phyloP scores from a whole-genome alignment of 805 yeast species.

The Millerozyma miso region DNA sequence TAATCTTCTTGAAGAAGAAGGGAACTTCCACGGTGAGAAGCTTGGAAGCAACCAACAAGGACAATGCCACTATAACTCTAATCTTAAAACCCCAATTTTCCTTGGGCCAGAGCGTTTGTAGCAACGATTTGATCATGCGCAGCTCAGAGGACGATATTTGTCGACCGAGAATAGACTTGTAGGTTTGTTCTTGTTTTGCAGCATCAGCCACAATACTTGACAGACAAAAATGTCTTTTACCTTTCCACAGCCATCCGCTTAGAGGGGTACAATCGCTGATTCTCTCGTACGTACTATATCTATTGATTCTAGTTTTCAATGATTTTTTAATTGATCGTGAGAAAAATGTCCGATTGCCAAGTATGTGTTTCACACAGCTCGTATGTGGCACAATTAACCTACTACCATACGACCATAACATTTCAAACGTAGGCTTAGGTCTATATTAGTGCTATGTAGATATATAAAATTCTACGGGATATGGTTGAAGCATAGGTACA shows the following conservation, averaged over 20 bases:
- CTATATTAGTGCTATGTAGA: neutral
- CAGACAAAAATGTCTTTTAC: neutral
- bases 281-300: neutral
- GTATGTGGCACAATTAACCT: neutral
- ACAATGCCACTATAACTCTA: conserved; percentile 73
- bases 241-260: neutral
- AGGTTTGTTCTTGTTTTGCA: neutral
- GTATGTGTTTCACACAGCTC: neutral
- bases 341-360: neutral
- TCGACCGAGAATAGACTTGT: conserved; percentile 19
- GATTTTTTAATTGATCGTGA: neutral
- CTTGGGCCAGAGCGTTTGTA: conserved; percentile 79
- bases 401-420: neutral
- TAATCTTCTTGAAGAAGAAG: conserved; percentile 78
- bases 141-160: conserved; percentile 39
- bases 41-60: conserved; percentile 74
- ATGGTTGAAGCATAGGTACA: too few species aligned
- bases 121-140: conserved; percentile 58
- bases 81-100: conserved; percentile 59
- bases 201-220: neutral
- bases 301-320: neutral
- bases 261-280: neutral
- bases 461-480: too few species aligned
- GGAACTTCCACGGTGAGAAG: conserved; percentile 93
- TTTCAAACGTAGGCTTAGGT: neutral